Percentiles rank a stretch among this genome's conserved stretches.
These are phyloP conservation scores for Ophidiomyces ophidiicola DNA, from an alignment of 2,329 filamentous ascomycete genomes.

Conservation along the genomic window DNA sequence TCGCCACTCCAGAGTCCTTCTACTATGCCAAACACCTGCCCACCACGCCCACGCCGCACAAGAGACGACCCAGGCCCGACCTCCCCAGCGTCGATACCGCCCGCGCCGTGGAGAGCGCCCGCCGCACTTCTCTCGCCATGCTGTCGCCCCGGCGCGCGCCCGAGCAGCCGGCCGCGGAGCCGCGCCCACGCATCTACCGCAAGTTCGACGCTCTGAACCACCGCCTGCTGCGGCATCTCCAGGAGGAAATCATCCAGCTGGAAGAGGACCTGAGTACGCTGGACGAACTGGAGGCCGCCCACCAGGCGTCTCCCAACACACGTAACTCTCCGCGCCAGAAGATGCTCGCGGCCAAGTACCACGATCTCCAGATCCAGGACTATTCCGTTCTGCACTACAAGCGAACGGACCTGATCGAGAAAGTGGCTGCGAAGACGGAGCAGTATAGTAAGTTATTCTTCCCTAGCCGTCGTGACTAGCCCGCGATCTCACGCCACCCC, in stretches of 20 bases:
- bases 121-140: slow-evolving; percentile 1
- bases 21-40: slow-evolving; percentile 21
- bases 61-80: slow-evolving; percentile 2
- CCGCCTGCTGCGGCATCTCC: slow-evolving; percentile 66
- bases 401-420: slow-evolving; percentile 43
- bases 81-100: slow-evolving; percentile 2
- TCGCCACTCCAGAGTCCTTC: slow-evolving; percentile 25
- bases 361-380: slow-evolving; percentile 37
- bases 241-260: slow-evolving; percentile 70
- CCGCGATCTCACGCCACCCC: background rate
- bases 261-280: slow-evolving; percentile 63
- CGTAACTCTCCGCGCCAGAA: slow-evolving; percentile 24
- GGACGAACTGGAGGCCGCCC: slow-evolving; percentile 46
- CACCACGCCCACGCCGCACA: slow-evolving; percentile 25
- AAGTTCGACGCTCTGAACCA: slow-evolving; percentile 74
- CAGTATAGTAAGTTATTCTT: slow-evolving; percentile 44
- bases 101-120: background rate
- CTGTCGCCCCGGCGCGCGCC: background rate
- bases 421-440: slow-evolving; percentile 46
- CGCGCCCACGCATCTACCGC: slow-evolving; percentile 56
- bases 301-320: slow-evolving; percentile 21
- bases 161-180: background rate
- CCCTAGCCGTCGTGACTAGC: background rate
- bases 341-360: slow-evolving; percentile 30
- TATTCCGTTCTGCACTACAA: slow-evolving; percentile 43